These are phyloP conservation scores for Floccularia luteovirens DNA, from an alignment of 768 basidiomycete genomes.

Conservation along the genomic window DNA sequence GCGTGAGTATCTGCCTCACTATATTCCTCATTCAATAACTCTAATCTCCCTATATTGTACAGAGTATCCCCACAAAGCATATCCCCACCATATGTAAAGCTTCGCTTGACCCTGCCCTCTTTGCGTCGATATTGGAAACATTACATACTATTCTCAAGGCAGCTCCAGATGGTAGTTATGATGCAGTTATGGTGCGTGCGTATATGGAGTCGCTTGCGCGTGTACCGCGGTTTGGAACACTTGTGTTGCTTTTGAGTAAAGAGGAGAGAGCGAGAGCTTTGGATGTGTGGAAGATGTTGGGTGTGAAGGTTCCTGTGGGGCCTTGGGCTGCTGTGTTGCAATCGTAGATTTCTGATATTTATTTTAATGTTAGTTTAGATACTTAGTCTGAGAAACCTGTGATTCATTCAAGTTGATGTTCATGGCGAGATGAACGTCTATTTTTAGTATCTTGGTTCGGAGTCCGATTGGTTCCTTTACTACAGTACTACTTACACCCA, in stretches of 20 bases:
- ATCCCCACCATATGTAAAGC: conserved; percentile 61
- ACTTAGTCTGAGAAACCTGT: too few relatives aligned
- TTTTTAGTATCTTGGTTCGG: too few relatives aligned
- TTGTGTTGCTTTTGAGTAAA: conserved; percentile 54
- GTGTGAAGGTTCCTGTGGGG: conserved; percentile 14
- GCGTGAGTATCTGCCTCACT: conserved; percentile 29
- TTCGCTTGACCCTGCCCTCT: conserved; percentile 59
- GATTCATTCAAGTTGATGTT: too few relatives aligned
- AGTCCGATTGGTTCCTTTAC: too few relatives aligned
- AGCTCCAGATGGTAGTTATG: conserved; percentile 7
- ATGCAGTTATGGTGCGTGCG: conserved; percentile 10
- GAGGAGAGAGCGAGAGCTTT: conserved; percentile 43
- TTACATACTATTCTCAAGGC: conserved; percentile 27
- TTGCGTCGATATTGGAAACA: conserved; percentile 48
- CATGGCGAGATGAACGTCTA: too few relatives aligned
- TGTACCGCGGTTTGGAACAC: conserved; percentile 56
- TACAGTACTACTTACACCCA: too few relatives aligned
- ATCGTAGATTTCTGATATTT: too few relatives aligned
- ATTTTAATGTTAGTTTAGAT: too few relatives aligned
- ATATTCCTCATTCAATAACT: background rate
- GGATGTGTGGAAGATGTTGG: conserved; percentile 36
- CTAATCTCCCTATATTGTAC: background rate
- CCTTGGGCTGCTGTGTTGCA: conserved; percentile 16
- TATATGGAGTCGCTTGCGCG: conserved; percentile 47
- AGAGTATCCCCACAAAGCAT: conserved; percentile 48